These are phyloP conservation scores for Hortaea werneckii DNA, from an alignment of 2,329 filamentous ascomycete genomes.

Conservation along the genomic window DNA sequence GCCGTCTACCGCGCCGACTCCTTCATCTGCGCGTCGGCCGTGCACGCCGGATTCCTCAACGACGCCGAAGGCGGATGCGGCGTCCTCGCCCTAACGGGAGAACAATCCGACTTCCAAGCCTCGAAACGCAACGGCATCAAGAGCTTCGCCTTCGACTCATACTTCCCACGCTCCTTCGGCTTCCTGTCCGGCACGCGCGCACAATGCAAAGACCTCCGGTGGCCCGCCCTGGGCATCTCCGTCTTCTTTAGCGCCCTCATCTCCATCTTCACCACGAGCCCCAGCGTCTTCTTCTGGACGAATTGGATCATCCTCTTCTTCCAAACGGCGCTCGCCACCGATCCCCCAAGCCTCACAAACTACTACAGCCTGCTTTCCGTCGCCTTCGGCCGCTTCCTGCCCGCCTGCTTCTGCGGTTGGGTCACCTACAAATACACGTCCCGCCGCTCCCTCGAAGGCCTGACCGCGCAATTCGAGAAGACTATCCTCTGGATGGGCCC, in stretches of 20 bases:
- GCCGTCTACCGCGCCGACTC: conserved; percentile 79
- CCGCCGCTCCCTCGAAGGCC: conserved; percentile 56
- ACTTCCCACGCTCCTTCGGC: conserved; percentile 77
- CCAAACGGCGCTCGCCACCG: conserved; percentile 81
- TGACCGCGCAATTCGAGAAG: conserved; percentile 82
- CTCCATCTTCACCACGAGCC: conserved; percentile 70
- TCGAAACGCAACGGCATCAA: conserved; percentile 62
- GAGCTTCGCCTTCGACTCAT: conserved; percentile 72
- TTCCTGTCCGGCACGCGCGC: conserved; percentile 58
- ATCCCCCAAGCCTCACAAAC: conserved; percentile 61
- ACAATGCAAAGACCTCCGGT: conserved; percentile 66
- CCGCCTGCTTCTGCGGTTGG: conserved; percentile 76
- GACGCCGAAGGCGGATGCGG: conserved; percentile 69
- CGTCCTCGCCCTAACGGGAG: conserved; percentile 64
- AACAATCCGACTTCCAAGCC: conserved; percentile 51
- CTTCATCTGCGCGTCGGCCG: conserved; percentile 74
- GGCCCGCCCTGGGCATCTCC: conserved; percentile 74
- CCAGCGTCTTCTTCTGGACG: conserved; percentile 74
- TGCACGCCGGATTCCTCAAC: conserved; percentile 70
- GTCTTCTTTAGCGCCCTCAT: conserved; percentile 67
- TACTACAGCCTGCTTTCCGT: conserved; percentile 66
- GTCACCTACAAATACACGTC: conserved; percentile 81
- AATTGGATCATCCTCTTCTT: conserved; percentile 76
- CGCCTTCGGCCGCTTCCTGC: conserved; percentile 71
- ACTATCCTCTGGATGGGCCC: conserved; percentile 80